Base-by-base conservation (phyloP, 2,329 filamentous ascomycete genomes). In the Kalaharituber pfeilii region DNA sequence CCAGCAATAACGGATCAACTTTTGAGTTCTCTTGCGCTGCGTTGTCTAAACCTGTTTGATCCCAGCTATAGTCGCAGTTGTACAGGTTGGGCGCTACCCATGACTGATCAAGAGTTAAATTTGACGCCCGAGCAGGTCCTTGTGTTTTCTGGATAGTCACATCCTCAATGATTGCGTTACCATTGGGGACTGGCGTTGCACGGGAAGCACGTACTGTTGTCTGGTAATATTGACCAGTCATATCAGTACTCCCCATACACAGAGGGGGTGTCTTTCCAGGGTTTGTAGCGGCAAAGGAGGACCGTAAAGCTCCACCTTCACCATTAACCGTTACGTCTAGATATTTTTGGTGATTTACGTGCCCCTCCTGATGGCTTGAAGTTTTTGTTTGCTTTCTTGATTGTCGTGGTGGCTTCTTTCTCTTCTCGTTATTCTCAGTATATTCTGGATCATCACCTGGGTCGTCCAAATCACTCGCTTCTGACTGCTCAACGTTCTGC, bases 161-260 rank as follows among this genome's bases (percentile, higher is more conserved):
- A 47, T 72, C 69, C 52, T 72, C 70, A 5, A 69, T 64, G 51
- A 63, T 55, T 20, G 58, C 54, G 42, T 67, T 60, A 4, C 59
- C 56, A 36, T 60, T 62, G n/a, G 66, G 59, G 50, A 65, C 68
- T 18, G 70, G 70, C 49, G 58, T 60, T 26, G 55, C 53, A 15
- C 58, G 54, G 11, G 50, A 55, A 24, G 59, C 54, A 24, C 53
- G 71, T 36, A 73, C 63, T 2, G 67, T 67, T n/a, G 69, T 69
- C 54, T 76, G 72, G 59, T 75, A 73, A 63, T 76, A 77, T 47
- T 75, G 72, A 28, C 71, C 69, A 53, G 70, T 69, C 50, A 69
- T 61, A 42, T 72, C 69, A 18, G 65, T 66, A 36, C 70, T 67
- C 18, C 67, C 67, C 60, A 75, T 71, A 28, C 70, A 69, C 56